phyloP scores from a whole-genome alignment of 768 basidiomycete genomes.

The Strobilomyces confusus region DNA sequence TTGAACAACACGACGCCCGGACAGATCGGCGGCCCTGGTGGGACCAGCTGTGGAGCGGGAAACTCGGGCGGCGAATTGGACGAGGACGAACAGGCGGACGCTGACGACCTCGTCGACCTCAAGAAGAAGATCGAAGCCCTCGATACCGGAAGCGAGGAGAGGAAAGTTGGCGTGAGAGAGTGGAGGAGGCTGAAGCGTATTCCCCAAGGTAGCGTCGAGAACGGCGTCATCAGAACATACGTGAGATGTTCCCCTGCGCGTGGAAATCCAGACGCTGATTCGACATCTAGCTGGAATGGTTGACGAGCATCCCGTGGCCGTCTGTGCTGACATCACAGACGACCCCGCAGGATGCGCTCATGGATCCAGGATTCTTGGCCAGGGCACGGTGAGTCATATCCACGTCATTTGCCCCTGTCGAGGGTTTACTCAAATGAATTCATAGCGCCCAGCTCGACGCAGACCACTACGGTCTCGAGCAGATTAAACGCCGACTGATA shows the following conservation, averaged over 20 bases:
- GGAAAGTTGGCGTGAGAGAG: slow-evolving; percentile 78
- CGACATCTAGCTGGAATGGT: slow-evolving; percentile 68
- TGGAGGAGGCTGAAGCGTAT: slow-evolving; percentile 82
- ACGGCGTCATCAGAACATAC: slow-evolving; percentile 82
- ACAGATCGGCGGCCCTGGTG: slow-evolving; percentile 11
- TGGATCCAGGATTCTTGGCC: slow-evolving; percentile 56
- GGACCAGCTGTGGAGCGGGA: slow-evolving; percentile 25
- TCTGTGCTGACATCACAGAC: slow-evolving; percentile 29
- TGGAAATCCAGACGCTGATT: slow-evolving; percentile 5
- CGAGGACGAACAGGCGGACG: slow-evolving; percentile 77
- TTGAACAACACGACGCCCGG: slow-evolving; percentile 38
- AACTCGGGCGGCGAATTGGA: slow-evolving; percentile 50
- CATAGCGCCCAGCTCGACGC: slow-evolving; percentile 65
- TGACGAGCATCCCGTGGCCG: slow-evolving; percentile 83
- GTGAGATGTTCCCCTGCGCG: slow-evolving; percentile 39
- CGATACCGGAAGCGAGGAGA: slow-evolving; percentile 69
- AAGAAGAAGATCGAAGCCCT: slow-evolving; percentile 72
- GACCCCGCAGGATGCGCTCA: slow-evolving; percentile 35
- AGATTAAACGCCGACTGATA: slow-evolving; percentile 86
- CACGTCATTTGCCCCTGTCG: background rate
- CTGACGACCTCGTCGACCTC: slow-evolving; percentile 73
- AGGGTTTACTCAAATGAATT: background rate
- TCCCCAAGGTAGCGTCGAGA: slow-evolving; percentile 87
- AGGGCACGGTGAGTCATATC: slow-evolving; percentile 48
- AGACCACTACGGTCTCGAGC: slow-evolving; percentile 90